Conservation (phyloP, 1,284 basidiomycete species). For the Pascua sp. region DNA sequence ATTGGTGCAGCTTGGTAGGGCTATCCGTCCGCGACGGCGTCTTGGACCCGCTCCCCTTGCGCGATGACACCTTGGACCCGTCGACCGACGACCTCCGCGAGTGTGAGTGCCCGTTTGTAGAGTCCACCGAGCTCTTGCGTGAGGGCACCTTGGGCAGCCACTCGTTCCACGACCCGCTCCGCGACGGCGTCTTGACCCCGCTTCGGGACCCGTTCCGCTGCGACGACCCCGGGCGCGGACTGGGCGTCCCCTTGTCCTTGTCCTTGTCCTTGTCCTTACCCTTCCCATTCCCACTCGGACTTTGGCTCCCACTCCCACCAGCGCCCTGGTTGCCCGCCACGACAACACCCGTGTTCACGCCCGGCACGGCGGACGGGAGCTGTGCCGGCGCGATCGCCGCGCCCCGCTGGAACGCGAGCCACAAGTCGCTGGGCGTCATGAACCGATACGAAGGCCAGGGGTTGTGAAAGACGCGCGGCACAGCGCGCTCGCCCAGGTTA, state of each 20-base stretch:
- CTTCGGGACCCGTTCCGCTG: background rate
- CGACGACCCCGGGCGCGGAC: background rate
- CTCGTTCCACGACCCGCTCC: no score
- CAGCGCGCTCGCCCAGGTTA: conserved; percentile 4
- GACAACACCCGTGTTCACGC: background rate
- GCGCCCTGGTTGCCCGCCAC: background rate
- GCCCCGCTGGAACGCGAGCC: conserved; percentile 40
- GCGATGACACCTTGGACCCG: background rate
- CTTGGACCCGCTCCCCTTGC: background rate
- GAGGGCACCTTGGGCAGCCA: no score
- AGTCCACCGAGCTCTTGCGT: no score
- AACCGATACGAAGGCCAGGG: conserved; percentile 48
- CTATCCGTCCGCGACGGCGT: background rate
- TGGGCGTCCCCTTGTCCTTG: background rate
- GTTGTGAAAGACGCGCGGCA: conserved; percentile 42
- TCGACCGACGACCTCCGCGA: no score
- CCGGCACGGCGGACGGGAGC: background rate
- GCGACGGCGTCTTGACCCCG: background rate
- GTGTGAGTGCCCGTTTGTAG: no score
- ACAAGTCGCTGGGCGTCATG: conserved; percentile 37
- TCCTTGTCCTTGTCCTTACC: background rate
- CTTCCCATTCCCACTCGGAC: background rate
- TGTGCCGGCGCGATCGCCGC: conserved; percentile 39
- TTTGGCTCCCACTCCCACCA: background rate
- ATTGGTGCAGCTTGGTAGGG: no score